Evolutionary conservation across 1,139 yeast genomes (phyloP).

Genomic region (Yamadazyma membranifaciens): DNA sequence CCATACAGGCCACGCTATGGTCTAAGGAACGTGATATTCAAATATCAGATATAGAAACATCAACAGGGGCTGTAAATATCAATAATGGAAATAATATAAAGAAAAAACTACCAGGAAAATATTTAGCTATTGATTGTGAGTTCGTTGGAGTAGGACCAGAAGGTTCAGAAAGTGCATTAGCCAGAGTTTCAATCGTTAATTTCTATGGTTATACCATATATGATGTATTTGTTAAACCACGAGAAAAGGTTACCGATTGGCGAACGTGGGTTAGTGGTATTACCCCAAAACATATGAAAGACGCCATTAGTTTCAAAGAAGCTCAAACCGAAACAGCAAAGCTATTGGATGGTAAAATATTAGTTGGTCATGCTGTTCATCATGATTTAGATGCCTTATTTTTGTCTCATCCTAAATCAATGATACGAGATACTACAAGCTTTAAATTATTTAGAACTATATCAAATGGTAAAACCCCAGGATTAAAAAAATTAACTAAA

Average conservation of each 20-base stretch:
- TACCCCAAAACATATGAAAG: slow-evolving; percentile 61
- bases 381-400: slow-evolving; percentile 72
- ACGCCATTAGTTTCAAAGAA: slow-evolving; percentile 62
- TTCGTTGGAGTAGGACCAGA: slow-evolving; percentile 87
- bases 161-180: slow-evolving; percentile 69
- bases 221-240: slow-evolving; percentile 76
- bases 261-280: slow-evolving; percentile 95
- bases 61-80: slow-evolving; percentile 1
- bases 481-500: slow-evolving; percentile 62
- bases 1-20: slow-evolving; percentile 32
- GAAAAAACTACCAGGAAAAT: slow-evolving; percentile 59
- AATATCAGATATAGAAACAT: slow-evolving; percentile 13
- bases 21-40: slow-evolving; percentile 24
- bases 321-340: slow-evolving; percentile 61
- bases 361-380: slow-evolving; percentile 84
- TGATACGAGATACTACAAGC: slow-evolving; percentile 73
- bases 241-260: slow-evolving; percentile 81
- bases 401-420: slow-evolving; percentile 62
- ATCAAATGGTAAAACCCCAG: slow-evolving; percentile 68
- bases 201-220: slow-evolving; percentile 69
- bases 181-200: slow-evolving; percentile 85
- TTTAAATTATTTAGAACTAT: slow-evolving; percentile 57
- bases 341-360: slow-evolving; percentile 47
- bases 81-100: slow-evolving; percentile 16
- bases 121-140: slow-evolving; percentile 86